These are phyloP conservation scores for Pichia membranifaciens DNA, from an alignment of 805 yeast genomes.

Conservation along the genomic window DNA sequence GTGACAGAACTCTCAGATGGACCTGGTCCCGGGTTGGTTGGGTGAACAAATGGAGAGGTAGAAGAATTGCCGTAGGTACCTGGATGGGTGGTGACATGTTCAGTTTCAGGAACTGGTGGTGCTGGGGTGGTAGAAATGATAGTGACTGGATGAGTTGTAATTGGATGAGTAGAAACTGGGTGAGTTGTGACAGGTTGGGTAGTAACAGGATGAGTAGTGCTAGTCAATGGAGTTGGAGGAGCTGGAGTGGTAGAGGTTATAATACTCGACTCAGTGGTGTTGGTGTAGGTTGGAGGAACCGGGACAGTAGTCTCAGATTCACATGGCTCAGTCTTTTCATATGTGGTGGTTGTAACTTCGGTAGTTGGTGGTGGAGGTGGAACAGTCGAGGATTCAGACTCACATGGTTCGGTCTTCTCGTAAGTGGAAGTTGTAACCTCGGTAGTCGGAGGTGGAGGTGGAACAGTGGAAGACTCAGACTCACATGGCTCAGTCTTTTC, in stretches of 20 bases:
- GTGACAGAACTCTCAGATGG: background rate
- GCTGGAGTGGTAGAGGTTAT: background rate
- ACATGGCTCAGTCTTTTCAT: background rate
- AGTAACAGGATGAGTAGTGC: too few species aligned
- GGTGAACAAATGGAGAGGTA: too few species aligned
- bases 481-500: background rate
- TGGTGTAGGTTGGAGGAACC: too few species aligned
- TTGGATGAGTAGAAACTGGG: background rate
- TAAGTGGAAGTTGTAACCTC: background rate
- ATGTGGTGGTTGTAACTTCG: background rate
- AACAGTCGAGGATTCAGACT: background rate
- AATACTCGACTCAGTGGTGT: too few species aligned
- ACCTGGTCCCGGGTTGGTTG: too few species aligned
- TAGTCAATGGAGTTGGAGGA: background rate
- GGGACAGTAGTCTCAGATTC: constrained; percentile 1
- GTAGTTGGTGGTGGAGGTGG: background rate
- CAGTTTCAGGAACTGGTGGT: background rate
- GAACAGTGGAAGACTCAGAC: background rate
- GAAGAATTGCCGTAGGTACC: too few species aligned
- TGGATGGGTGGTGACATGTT: too few species aligned
- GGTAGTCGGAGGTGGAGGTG: background rate
- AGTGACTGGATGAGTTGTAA: background rate
- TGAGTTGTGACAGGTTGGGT: too few species aligned
- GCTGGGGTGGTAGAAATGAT: too few species aligned
- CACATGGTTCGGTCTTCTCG: background rate